Evolutionary conservation across 805 yeast genomes (phyloP).

Genomic region (Diddensiella transvaalensis): DNA sequence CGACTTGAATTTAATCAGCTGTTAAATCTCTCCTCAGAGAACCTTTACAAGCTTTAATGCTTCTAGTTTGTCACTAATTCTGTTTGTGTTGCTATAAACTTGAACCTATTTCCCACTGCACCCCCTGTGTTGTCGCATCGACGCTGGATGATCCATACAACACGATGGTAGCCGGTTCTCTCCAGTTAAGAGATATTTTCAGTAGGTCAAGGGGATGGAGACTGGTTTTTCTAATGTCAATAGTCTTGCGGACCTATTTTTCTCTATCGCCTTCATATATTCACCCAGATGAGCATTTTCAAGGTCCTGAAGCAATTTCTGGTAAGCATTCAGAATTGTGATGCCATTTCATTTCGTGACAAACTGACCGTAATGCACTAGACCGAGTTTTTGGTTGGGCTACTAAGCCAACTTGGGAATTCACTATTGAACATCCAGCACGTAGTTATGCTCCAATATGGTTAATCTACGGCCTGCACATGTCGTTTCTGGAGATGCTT

Average conservation of each 20-base stretch:
- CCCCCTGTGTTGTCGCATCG: no score
- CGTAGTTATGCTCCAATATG: slow-evolving; percentile 71
- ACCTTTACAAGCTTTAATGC: no score
- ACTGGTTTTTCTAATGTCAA: slow-evolving; percentile 40
- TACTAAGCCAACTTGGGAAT: slow-evolving; percentile 79
- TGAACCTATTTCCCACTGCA: no score
- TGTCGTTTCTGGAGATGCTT: slow-evolving; percentile 40
- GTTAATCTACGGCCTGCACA: slow-evolving; percentile 61
- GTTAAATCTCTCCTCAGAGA: no score
- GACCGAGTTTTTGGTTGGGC: slow-evolving; percentile 42
- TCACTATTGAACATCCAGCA: slow-evolving; percentile 50
- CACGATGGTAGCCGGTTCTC: no score
- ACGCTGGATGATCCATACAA: no score
- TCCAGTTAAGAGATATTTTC: slow-evolving; percentile 1
- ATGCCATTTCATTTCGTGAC: not conserved
- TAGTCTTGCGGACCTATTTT: slow-evolving; percentile 50
- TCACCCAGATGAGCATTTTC: slow-evolving; percentile 98
- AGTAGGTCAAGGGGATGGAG: slow-evolving; percentile 43
- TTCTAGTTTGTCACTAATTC: no score
- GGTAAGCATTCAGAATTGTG: slow-evolving; percentile 27
- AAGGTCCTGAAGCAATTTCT: slow-evolving; percentile 73
- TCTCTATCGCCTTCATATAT: slow-evolving; percentile 76
- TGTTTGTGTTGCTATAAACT: no score
- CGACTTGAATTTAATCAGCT: no score
- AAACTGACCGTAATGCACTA: slow-evolving; percentile 5